Evolutionary conservation across 2,329 filamentous ascomycete species (phyloP).

Genomic region (Penicillium decumbens): DNA sequence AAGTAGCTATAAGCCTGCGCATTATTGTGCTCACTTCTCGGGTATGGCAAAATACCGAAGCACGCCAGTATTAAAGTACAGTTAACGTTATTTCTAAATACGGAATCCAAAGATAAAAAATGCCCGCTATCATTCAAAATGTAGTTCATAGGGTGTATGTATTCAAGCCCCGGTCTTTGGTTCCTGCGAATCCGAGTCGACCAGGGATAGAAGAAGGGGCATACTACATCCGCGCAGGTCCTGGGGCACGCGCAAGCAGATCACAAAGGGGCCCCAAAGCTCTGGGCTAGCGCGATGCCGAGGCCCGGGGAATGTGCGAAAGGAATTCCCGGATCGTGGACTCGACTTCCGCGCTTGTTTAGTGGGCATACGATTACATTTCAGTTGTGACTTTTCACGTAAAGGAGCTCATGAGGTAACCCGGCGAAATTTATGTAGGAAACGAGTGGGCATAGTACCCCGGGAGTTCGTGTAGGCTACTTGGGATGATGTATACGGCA

Average conservation of each 20-base stretch:
- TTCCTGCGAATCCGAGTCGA: neutral
- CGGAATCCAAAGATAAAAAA: neutral
- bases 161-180: neutral
- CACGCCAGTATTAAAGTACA: neutral
- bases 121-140: neutral
- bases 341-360: neutral
- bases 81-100: neutral
- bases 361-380: neutral
- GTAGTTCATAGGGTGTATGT: too few relatives aligned
- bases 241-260: neutral
- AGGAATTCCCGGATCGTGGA: neutral
- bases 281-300: neutral
- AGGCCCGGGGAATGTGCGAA: conserved; percentile 4
- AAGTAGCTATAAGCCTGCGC: too few relatives aligned
- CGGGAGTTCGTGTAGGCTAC: too few relatives aligned
- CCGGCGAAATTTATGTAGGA: neutral
- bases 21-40: neutral
- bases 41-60: too few relatives aligned
- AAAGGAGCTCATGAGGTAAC: neutral
- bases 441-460: neutral
- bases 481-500: neutral
- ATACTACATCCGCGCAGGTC: neutral
- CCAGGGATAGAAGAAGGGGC: conserved; percentile 1
- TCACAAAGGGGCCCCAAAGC: neutral
- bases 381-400: too few relatives aligned